These are phyloP conservation scores for Apiosordaria backusii DNA, from an alignment of 495 filamentous ascomycete species.

Conservation along the genomic window DNA sequence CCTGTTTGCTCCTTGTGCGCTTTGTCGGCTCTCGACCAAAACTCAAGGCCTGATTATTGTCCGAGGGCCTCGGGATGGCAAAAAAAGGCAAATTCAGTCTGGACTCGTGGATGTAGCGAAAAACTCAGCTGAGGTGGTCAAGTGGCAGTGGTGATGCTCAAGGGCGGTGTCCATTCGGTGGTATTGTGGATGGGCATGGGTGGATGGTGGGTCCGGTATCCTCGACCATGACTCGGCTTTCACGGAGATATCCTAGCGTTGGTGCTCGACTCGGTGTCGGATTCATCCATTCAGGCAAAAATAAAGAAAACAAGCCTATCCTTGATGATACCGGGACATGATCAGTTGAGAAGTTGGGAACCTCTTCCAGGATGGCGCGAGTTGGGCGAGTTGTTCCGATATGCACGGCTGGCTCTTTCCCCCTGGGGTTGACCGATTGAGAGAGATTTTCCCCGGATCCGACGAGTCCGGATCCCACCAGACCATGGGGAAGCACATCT, in stretches of 20 bases:
- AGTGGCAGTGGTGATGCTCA: neutral
- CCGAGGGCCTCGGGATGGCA: neutral
- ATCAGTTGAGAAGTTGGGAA: neutral
- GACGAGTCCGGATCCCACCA: neutral
- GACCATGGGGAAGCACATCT: neutral
- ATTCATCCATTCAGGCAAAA: neutral
- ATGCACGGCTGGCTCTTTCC: neutral
- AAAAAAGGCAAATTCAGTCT: neutral
- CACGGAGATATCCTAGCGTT: neutral
- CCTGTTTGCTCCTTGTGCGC: neutral
- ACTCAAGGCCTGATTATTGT: too few relatives aligned
- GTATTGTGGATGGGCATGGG: constrained; percentile 26
- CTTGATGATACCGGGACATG: neutral
- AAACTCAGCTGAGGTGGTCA: neutral
- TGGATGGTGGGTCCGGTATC: constrained; percentile 7
- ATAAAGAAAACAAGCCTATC: neutral
- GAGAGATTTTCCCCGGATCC: neutral
- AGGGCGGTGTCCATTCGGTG: constrained; percentile 17
- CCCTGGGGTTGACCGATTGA: neutral
- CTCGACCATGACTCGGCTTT: constrained; percentile 20
- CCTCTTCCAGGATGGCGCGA: neutral
- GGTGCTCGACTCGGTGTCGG: neutral
- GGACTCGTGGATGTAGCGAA: neutral
- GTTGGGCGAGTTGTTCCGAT: neutral
- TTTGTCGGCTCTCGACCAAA: neutral